Evolutionary conservation across 768 basidiomycete genomes (phyloP), one percentile per base, ranked within the genome.

Genomic region (Suillus subalutaceus): DNA sequence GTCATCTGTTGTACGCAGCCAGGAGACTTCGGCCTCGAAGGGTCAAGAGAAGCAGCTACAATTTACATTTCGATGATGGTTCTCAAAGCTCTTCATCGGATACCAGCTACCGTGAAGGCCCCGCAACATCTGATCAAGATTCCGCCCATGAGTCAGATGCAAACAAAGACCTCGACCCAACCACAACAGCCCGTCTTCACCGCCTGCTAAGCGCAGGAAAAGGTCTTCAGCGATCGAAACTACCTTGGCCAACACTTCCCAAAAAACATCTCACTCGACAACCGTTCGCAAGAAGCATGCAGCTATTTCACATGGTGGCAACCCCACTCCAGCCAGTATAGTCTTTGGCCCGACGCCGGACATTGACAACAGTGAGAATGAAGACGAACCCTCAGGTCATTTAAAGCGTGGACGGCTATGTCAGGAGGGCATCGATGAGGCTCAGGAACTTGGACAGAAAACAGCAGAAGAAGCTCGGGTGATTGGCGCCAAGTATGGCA

Each of bases 401-500:
- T 46, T n/a, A 46, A 46, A 46, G 9, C 2, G 20, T 10, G 44
- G 44, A 0, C 1, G 4, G 44, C 44, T 46, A 46, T 46, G 44
- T 46, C 44, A 46, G 44, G 44, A 46, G 44, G 44, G 44, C 44
- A 46, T 46, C 20, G 4, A 46, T 46, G 44, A 46, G 44, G 44
- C 44, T 46, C 44, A 46, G 44, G 20, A 46, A 10, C 44, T 46
- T 46, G 44, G 44, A 46, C 3, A 10, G 44, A 9, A n/a, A 46
- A 57, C 56, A 38, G 38, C 38, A 13, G 56, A 32, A 58, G 30
- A 58, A 58, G 56, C 56, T 35, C 4, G 13, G 56, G 12, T 40
- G 8, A 58, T 58, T 40, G 56, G 32, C 30, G 15, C 12, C 56
- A 58, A 58, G 30, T 58, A 58, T 6, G 30, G 56, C 56, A 58